These are phyloP conservation scores for Trichoderma afroharzianum DNA, from an alignment of 2,329 filamentous ascomycete species.

Conservation along the genomic window DNA sequence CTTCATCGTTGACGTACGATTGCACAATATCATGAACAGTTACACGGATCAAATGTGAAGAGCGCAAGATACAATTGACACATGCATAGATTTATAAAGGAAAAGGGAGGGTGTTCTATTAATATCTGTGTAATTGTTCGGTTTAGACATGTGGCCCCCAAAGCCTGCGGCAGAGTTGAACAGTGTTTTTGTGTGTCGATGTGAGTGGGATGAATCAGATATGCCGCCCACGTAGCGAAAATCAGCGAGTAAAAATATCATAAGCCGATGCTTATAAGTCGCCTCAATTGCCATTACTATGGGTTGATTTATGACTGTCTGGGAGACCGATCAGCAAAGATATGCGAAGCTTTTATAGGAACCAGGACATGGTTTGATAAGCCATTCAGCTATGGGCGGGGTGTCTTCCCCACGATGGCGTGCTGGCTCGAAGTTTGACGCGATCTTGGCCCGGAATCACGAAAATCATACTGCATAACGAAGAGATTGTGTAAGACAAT, in stretches of 20 bases:
- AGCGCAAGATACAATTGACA: too few species aligned
- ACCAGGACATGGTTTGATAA: neutral
- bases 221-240: too few species aligned
- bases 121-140: neutral
- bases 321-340: too few species aligned
- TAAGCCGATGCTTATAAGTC: too few species aligned
- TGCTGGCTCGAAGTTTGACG: conserved; percentile 2
- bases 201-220: too few species aligned
- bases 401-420: conserved; percentile 6
- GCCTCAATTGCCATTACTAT: too few species aligned
- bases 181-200: too few species aligned
- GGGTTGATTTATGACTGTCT: too few species aligned
- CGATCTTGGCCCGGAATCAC: neutral
- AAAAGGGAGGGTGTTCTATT: neutral
- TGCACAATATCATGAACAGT: neutral
- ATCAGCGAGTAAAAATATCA: too few species aligned
- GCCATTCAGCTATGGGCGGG: neutral
- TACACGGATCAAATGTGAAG: neutral
- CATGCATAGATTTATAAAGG: too few species aligned
- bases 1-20: neutral
- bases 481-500: neutral
- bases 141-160: neutral
- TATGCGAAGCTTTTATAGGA: neutral
- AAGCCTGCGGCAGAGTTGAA: too few species aligned
- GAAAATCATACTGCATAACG: neutral